Percentiles rank a stretch among this genome's conserved stretches.
Conservation (phyloP, 1,284 basidiomycete species). For the Malassezia equina region DNA sequence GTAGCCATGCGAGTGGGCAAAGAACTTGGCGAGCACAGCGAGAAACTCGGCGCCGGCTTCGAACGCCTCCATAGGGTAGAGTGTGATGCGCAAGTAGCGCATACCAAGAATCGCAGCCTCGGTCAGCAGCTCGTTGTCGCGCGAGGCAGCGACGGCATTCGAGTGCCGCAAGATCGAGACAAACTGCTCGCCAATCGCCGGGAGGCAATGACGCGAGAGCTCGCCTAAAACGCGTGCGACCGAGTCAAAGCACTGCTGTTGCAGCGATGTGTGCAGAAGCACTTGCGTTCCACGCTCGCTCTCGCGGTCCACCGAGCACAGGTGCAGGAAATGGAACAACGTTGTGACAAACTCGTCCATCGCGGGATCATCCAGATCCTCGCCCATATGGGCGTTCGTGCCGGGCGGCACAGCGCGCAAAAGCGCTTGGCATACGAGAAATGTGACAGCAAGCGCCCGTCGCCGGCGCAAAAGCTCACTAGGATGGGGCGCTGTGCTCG, state of each 20-base stretch:
- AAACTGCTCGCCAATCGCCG: slow-evolving; percentile 39
- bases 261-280: slow-evolving; percentile 23
- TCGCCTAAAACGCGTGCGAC: slow-evolving; percentile 38
- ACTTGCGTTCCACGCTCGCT: slow-evolving; percentile 22
- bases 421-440: slow-evolving; percentile 18
- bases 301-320: slow-evolving; percentile 32
- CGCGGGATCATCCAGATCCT: slow-evolving; percentile 13
- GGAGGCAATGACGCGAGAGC: slow-evolving; percentile 31
- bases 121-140: slow-evolving; percentile 36
- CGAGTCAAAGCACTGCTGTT: slow-evolving; percentile 32
- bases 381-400: background rate
- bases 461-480: slow-evolving; percentile 26
- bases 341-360: slow-evolving; percentile 23
- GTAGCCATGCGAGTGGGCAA: slow-evolving; percentile 71
- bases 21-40: slow-evolving; percentile 68
- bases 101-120: slow-evolving; percentile 38
- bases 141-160: slow-evolving; percentile 23
- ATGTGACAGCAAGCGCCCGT: slow-evolving; percentile 27
- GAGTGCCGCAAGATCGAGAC: slow-evolving; percentile 36
- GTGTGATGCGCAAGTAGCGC: slow-evolving; percentile 38
- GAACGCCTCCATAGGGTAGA: slow-evolving; percentile 80
- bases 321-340: slow-evolving; percentile 34
- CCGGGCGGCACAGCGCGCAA: slow-evolving; percentile 5
- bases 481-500: slow-evolving; percentile 18
- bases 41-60: slow-evolving; percentile 89